A percentile compares a stretch with the other conserved stretches of the same genome.
These are phyloP conservation scores for Pseudocercospora musae DNA, from an alignment of 2,329 filamentous ascomycete species.

Conservation along the genomic window DNA sequence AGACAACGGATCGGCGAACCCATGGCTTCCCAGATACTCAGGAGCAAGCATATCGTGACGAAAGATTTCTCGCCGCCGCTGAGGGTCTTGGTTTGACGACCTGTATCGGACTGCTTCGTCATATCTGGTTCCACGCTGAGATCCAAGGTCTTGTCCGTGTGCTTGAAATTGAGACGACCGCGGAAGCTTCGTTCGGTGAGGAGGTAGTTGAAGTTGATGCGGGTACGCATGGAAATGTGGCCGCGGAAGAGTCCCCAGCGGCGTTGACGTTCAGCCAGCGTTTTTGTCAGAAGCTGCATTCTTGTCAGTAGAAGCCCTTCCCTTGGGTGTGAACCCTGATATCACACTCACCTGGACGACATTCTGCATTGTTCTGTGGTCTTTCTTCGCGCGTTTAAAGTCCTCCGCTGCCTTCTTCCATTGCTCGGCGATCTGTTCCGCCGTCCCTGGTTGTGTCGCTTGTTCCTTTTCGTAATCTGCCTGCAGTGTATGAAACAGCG, in stretches of 20 bases:
- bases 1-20: slow-evolving; percentile 90
- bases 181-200: slow-evolving; percentile 87
- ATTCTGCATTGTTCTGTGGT: slow-evolving; percentile 25
- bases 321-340: neutral
- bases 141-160: slow-evolving; percentile 69
- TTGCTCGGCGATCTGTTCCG: slow-evolving; percentile 23
- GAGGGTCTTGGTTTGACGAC: slow-evolving; percentile 83
- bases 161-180: slow-evolving; percentile 75
- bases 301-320: slow-evolving; percentile 16
- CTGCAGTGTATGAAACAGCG: no score
- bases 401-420: slow-evolving; percentile 32
- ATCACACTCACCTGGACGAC: slow-evolving; percentile 40
- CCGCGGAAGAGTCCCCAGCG: slow-evolving; percentile 81
- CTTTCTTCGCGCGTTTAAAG: slow-evolving; percentile 22
- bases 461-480: no score
- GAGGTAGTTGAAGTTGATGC: slow-evolving; percentile 82
- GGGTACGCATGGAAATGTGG: slow-evolving; percentile 79
- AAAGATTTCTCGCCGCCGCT: slow-evolving; percentile 98
- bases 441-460: no score
- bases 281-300: slow-evolving; percentile 50
- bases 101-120: slow-evolving; percentile 65
- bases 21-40: slow-evolving; percentile 97
- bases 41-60: slow-evolving; percentile 87
- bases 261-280: slow-evolving; percentile 65
- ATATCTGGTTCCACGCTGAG: slow-evolving; percentile 68